phyloP scores from a whole-genome alignment of 116 monocot genomes.

The Phalaenopsis hybrid region DNA sequence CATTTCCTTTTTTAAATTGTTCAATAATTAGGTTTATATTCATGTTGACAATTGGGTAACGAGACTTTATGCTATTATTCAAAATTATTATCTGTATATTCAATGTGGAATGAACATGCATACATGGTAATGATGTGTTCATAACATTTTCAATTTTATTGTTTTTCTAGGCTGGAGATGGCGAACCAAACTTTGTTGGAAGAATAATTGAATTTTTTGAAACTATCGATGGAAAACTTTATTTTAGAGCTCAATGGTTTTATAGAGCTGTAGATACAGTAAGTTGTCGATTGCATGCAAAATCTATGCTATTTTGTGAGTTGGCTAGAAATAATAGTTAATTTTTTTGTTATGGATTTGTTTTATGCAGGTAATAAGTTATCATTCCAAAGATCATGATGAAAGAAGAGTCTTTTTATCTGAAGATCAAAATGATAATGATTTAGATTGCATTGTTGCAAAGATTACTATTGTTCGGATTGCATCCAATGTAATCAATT shows the following conservation, averaged over 20 bases:
- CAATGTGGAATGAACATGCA: not conserved
- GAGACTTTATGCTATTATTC: too few species aligned
- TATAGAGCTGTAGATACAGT: conserved; percentile 55
- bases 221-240: conserved; percentile 17
- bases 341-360: not conserved
- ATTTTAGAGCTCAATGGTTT: conserved; percentile 57
- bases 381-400: conserved; percentile 25
- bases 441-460: conserved; percentile 41
- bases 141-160: not conserved
- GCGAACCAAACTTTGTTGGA: conserved; percentile 36
- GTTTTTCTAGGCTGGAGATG: conserved; percentile 34
- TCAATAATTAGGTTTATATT: too few species aligned
- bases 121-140: not conserved
- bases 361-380: conserved; percentile 26
- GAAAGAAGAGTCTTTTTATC: conserved; percentile 41
- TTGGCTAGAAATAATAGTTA: not conserved
- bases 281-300: not conserved
- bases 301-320: not conserved
- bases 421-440: conserved; percentile 44
- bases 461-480: conserved; percentile 35
- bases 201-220: conserved; percentile 54
- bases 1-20: too few species aligned
- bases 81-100: not conserved
- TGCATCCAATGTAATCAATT: conserved; percentile 20
- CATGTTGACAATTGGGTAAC: too few species aligned